These are phyloP conservation scores for Saccharomyces pastorianus DNA, from an alignment of 1,139 yeast genomes.

Conservation along the genomic window DNA sequence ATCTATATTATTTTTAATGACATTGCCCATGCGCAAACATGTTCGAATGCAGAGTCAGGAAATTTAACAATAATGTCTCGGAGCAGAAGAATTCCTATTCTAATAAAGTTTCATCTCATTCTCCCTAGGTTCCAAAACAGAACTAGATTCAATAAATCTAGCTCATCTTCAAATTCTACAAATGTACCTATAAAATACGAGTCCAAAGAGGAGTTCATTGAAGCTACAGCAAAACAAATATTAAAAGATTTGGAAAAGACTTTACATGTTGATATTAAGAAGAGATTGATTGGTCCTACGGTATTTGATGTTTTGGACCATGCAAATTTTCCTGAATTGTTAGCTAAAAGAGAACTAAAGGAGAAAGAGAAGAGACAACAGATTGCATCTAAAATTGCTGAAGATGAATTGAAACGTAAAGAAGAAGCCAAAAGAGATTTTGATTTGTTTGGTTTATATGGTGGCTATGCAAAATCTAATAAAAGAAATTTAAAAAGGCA, in stretches of 20 bases:
- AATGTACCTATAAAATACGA: conserved; percentile 10
- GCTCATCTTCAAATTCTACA: neutral
- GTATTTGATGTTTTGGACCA: conserved; percentile 57
- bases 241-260: conserved; percentile 57
- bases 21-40: conserved; percentile 53
- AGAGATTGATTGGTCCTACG: conserved; percentile 64
- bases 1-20: conserved; percentile 65
- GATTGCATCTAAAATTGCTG: conserved; percentile 20
- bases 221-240: conserved; percentile 53
- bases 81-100: conserved; percentile 20
- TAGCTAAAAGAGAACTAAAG: conserved; percentile 38
- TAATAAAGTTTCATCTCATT: conserved; percentile 23
- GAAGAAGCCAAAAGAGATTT: conserved; percentile 20
- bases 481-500: conserved; percentile 19
- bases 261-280: conserved; percentile 65
- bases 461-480: conserved; percentile 17
- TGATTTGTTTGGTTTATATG: conserved; percentile 29
- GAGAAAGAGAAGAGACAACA: conserved; percentile 26
- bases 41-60: conserved; percentile 64
- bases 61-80: conserved; percentile 28
- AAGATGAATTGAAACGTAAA: conserved; percentile 1
- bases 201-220: conserved; percentile 32
- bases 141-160: neutral
- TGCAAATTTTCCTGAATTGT: conserved; percentile 48
- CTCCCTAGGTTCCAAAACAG: conserved; percentile 9